phyloP scores from a whole-genome alignment of 192 early-diverging fungal genomes.

The Geranomyces variabilis region DNA sequence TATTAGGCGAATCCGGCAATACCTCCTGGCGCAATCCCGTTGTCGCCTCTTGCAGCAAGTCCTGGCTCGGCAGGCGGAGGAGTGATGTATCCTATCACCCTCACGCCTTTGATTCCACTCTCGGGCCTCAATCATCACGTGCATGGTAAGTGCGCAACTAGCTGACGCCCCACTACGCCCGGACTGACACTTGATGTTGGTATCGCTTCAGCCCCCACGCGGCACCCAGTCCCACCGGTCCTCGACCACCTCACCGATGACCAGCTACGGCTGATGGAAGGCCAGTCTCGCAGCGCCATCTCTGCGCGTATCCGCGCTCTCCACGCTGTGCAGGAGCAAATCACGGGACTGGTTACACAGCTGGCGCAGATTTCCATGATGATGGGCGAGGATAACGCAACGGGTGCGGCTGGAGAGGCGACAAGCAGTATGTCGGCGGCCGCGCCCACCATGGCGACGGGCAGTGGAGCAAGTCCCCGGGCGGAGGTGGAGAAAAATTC shows the following conservation, averaged over 20 bases:
- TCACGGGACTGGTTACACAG: conserved; percentile 50
- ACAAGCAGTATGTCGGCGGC: no score
- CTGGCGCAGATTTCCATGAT: conserved; percentile 48
- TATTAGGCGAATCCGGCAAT: no score
- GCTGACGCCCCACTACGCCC: no score
- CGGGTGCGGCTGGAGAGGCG: no score
- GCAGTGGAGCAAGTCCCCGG: no score
- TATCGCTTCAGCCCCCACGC: no score
- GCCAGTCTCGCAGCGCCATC: conserved; percentile 47
- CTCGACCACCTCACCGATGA: conserved; percentile 47
- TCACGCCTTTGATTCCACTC: conserved; percentile 42
- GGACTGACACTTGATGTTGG: no score
- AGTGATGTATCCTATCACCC: conserved; percentile 37
- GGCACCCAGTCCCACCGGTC: neutral
- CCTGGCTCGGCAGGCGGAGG: neutral
- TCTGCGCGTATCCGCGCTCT: conserved; percentile 44
- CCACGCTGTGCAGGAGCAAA: conserved; percentile 46
- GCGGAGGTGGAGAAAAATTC: no score
- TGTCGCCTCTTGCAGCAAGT: neutral
- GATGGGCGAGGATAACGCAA: conserved; percentile 5
- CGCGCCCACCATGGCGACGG: no score
- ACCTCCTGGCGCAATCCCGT: neutral
- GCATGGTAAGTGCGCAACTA: neutral
- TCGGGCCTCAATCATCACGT: neutral
- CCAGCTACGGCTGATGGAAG: conserved; percentile 50